phyloP scores from a whole-genome alignment of 2,329 filamentous ascomycete genomes.

The Aspergillus felis region DNA sequence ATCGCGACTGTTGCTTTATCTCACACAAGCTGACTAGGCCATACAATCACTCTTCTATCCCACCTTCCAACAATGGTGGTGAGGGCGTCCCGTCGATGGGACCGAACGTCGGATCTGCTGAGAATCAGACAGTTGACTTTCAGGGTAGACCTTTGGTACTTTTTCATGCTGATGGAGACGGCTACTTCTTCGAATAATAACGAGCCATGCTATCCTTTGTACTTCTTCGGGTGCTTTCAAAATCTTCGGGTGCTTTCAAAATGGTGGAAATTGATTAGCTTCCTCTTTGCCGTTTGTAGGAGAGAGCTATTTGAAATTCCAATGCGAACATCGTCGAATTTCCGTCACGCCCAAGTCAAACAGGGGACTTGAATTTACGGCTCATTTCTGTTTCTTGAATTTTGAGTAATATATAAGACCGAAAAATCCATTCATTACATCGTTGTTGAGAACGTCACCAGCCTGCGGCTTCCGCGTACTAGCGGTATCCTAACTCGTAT shows the following conservation, averaged over 20 bases:
- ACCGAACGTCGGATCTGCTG: background rate
- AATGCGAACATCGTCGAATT: background rate
- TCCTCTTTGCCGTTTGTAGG: conserved; percentile 9
- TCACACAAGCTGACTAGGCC: background rate
- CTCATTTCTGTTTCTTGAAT: background rate
- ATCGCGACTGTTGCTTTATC: background rate
- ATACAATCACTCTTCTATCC: background rate
- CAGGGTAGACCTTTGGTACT: background rate
- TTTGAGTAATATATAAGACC: conserved; percentile 10
- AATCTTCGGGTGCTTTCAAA: background rate
- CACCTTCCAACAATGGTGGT: background rate
- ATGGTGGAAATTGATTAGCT: conserved; percentile 4
- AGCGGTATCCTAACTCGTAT: conserved; percentile 6
- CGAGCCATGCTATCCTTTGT: background rate
- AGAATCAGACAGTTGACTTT: background rate
- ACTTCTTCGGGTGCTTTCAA: background rate
- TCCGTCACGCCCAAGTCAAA: background rate
- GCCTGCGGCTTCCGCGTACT: conserved; percentile 15
- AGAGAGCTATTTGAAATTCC: conserved; percentile 1
- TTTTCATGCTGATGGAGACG: background rate
- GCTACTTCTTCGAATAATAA: background rate
- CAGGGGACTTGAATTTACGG: background rate
- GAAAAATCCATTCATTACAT: conserved; percentile 19
- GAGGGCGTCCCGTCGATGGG: background rate
- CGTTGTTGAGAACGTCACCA: conserved; percentile 36